Conservation (phyloP, 2,329 filamentous ascomycete species). For the Trichoderma sp. region DNA sequence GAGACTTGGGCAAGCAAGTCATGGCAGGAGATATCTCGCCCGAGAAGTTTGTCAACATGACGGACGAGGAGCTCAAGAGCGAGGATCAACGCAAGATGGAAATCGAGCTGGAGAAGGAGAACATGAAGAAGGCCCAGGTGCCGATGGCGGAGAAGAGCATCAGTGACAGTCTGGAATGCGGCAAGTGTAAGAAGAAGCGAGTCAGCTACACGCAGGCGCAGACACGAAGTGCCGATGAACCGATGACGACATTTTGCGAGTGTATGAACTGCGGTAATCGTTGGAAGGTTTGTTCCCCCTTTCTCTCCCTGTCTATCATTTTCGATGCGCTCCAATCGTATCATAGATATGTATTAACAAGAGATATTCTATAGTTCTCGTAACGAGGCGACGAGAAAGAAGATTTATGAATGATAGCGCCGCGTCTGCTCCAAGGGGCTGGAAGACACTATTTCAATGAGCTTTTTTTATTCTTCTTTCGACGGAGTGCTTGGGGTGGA, state of each 20-base stretch:
- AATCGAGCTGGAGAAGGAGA: conserved; percentile 77
- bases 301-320: background rate
- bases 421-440: background rate
- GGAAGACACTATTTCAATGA: background rate
- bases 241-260: conserved; percentile 77
- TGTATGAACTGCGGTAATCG: conserved; percentile 69
- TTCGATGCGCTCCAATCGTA: background rate
- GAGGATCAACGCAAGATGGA: conserved; percentile 78
- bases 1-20: conserved; percentile 73
- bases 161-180: conserved; percentile 82
- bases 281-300: conserved; percentile 62
- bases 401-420: background rate
- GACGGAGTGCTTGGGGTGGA: conserved; percentile 11
- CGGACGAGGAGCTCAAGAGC: conserved; percentile 87
- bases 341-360: background rate
- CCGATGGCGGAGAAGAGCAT: conserved; percentile 90
- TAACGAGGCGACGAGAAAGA: background rate
- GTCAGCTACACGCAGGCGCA: conserved; percentile 96
- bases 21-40: conserved; percentile 72
- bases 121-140: conserved; percentile 96
- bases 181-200: conserved; percentile 89
- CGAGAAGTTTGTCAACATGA: conserved; percentile 80
- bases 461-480: conserved; percentile 5
- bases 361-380: background rate
- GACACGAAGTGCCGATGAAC: conserved; percentile 93